phyloP scores from a whole-genome alignment of 2,329 filamentous ascomycete species.

The Phaeoacremonium minimum region DNA sequence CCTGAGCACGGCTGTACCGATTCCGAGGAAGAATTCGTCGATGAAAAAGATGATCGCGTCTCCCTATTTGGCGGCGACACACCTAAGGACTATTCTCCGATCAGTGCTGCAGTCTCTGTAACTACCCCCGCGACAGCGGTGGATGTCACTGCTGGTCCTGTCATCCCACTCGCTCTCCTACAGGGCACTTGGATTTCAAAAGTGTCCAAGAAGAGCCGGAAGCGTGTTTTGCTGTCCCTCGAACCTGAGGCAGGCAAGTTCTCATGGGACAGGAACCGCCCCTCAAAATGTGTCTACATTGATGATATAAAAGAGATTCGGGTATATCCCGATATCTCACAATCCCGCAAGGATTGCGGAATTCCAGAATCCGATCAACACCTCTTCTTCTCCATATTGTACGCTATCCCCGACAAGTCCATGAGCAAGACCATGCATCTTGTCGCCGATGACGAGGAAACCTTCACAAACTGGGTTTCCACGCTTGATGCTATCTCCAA shows the following conservation, averaged over 20 bases:
- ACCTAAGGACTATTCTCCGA: constrained; percentile 41
- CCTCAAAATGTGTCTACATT: constrained; percentile 83
- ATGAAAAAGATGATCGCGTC: constrained; percentile 43
- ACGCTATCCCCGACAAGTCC: constrained; percentile 71
- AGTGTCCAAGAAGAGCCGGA: constrained; percentile 78
- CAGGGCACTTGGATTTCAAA: constrained; percentile 77
- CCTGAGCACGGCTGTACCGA: constrained; percentile 48
- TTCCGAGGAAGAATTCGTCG: constrained; percentile 54
- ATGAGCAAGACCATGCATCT: constrained; percentile 87
- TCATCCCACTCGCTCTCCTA: constrained; percentile 72
- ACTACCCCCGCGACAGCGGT: constrained; percentile 30
- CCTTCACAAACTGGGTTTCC: constrained; percentile 74
- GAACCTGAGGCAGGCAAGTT: constrained; percentile 84
- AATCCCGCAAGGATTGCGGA: constrained; percentile 82
- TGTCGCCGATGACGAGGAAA: constrained; percentile 69
- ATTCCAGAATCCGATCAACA: constrained; percentile 63
- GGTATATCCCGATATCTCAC: constrained; percentile 75
- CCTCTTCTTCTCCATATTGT: constrained; percentile 87
- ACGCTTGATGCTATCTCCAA: constrained; percentile 81
- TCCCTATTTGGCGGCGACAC: constrained; percentile 37
- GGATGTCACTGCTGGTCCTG: constrained; percentile 56
- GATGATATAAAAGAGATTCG: constrained; percentile 93
- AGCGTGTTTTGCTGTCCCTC: constrained; percentile 67
- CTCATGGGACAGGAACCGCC: constrained; percentile 75
- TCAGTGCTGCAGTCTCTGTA: constrained; percentile 42